A percentile compares a stretch with the other conserved stretches of the same genome.
These are phyloP conservation scores for Gastrolobium villosum DNA, from an alignment of 306 rosid species.

Conservation along the genomic window DNA sequence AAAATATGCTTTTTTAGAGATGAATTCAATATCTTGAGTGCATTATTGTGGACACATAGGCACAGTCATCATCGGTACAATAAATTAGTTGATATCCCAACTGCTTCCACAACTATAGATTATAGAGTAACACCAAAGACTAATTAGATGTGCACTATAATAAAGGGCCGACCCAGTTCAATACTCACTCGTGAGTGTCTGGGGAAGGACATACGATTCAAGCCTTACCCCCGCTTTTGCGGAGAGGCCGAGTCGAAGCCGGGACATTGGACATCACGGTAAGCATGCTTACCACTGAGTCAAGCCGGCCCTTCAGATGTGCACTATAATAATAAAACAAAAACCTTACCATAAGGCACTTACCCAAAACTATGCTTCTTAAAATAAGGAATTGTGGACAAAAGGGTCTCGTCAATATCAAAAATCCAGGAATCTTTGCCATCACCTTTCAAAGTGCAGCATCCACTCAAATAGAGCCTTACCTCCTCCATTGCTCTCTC, in stretches of 20 bases:
- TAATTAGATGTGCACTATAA: slow-evolving; percentile 17
- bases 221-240: too few relatives aligned
- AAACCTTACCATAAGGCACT: slow-evolving; percentile 14
- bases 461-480: slow-evolving; percentile 51
- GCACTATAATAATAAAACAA: slow-evolving; percentile 20
- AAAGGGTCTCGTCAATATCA: slow-evolving; percentile 76
- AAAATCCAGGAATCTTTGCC: slow-evolving; percentile 82
- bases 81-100: neutral
- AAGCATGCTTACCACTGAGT: too few relatives aligned
- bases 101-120: neutral
- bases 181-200: too few relatives aligned
- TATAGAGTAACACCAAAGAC: slow-evolving; percentile 26
- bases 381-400: slow-evolving; percentile 78
- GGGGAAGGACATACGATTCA: too few relatives aligned
- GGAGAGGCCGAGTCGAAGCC: too few relatives aligned
- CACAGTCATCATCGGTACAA: slow-evolving; percentile 32
- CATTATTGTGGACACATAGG: slow-evolving; percentile 36
- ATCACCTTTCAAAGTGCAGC: slow-evolving; percentile 60
- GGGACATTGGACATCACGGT: too few relatives aligned
- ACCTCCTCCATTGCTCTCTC: slow-evolving; percentile 45
- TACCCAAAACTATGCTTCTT: slow-evolving; percentile 57
- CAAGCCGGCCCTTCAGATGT: too few relatives aligned
- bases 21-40: slow-evolving; percentile 19
- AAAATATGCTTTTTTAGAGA: slow-evolving; percentile 11
- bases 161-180: too few relatives aligned